phyloP scores from a whole-genome alignment of 2,329 filamentous ascomycete species.

The Podosphaera fusca region DNA sequence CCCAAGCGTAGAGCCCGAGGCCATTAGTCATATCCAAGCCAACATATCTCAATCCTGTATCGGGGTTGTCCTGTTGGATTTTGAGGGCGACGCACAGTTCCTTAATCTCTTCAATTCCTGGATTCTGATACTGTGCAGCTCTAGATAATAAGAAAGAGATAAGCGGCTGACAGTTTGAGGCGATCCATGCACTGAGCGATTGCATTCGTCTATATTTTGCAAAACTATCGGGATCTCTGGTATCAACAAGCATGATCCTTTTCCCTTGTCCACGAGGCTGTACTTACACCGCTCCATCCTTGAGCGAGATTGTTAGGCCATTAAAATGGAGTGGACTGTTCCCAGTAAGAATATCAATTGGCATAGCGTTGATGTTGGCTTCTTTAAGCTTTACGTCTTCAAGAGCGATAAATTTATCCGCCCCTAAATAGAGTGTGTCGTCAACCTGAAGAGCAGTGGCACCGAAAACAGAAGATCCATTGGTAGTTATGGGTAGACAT shows the following conservation, averaged over 20 bases:
- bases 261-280: not conserved
- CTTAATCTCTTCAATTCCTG: not conserved
- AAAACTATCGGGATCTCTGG: not conserved
- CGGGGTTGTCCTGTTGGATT: not conserved
- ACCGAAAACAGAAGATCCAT: not conserved
- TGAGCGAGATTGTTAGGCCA: not conserved
- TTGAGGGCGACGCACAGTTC: not conserved
- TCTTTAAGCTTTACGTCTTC: no score
- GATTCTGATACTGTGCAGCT: not conserved
- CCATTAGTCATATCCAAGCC: not conserved
- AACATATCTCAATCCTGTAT: not conserved
- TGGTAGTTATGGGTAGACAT: not conserved
- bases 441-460: not conserved
- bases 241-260: not conserved
- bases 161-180: not conserved
- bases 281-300: not conserved
- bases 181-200: not conserved
- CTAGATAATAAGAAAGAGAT: not conserved
- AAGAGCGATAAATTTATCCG: not conserved
- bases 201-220: not conserved
- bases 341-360: not conserved
- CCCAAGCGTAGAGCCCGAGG: not conserved
- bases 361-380: not conserved
- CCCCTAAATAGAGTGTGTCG: not conserved
- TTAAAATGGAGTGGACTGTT: not conserved